Evolutionary conservation across 1,284 basidiomycete genomes (phyloP).

Genomic region (Sanghuangporus sanghuang): DNA sequence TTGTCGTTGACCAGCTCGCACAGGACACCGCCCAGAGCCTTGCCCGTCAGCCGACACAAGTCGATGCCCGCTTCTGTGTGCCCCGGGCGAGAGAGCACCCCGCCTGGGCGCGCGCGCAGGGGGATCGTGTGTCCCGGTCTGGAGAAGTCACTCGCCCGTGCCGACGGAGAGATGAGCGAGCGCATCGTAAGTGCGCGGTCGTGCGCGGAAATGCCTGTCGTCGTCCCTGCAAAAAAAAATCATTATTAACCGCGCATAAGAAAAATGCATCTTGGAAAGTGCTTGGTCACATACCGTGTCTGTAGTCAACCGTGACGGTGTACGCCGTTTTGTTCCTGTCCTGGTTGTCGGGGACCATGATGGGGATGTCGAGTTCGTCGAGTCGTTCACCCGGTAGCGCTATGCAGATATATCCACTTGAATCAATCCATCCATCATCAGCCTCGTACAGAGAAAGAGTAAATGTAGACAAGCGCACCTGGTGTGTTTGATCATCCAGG

Average conservation of each 20-base stretch:
- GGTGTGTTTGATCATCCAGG: slow-evolving; percentile 96
- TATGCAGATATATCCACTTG: slow-evolving; percentile 93
- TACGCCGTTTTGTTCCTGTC: slow-evolving; percentile 94
- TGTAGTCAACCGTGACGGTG: slow-evolving; percentile 95
- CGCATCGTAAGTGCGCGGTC: slow-evolving; percentile 88
- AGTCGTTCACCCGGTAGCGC: slow-evolving; percentile 77
- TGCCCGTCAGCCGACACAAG: slow-evolving; percentile 75
- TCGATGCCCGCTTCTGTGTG: slow-evolving; percentile 95
- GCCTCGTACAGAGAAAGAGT: background rate
- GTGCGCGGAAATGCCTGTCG: slow-evolving; percentile 96
- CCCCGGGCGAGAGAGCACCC: slow-evolving; percentile 79
- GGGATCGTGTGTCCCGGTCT: slow-evolving; percentile 96
- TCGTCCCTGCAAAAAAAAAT: slow-evolving; percentile 54
- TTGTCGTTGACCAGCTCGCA: slow-evolving; percentile 97
- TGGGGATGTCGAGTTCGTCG: slow-evolving; percentile 79
- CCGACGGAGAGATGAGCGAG: slow-evolving; percentile 62
- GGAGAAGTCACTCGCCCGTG: slow-evolving; percentile 74
- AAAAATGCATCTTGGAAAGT: background rate
- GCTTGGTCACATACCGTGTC: slow-evolving; percentile 49
- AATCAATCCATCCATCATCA: background rate
- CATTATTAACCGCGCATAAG: background rate
- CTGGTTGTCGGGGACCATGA: slow-evolving; percentile 91
- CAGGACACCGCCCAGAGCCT: slow-evolving; percentile 79
- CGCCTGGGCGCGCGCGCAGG: slow-evolving; percentile 81
- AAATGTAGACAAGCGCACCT: slow-evolving; percentile 50